Evolutionary conservation across 2,329 filamentous ascomycete genomes (phyloP).

Genomic region (Coniochaeta pulveracea): DNA sequence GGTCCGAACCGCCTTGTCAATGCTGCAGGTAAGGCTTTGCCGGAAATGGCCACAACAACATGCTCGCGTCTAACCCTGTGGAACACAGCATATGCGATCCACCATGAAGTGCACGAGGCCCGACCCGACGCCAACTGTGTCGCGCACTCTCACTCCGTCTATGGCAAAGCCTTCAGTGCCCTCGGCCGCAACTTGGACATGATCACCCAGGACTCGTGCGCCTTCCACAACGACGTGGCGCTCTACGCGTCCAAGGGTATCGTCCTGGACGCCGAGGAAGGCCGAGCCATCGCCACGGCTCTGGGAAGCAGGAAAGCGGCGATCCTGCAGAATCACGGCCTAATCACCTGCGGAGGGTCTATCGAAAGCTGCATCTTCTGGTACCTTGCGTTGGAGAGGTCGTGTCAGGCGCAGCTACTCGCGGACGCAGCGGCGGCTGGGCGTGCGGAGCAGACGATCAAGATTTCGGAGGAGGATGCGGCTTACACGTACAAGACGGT

Average conservation of each 20-base stretch:
- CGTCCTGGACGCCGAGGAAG: conserved; percentile 40
- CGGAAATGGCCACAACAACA: too few species aligned
- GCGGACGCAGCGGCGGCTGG: conserved; percentile 50
- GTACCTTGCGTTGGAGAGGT: conserved; percentile 40
- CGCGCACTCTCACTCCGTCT: conserved; percentile 41
- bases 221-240: conserved; percentile 41
- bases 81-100: conserved; percentile 14
- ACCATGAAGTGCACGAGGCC: conserved; percentile 37
- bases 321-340: conserved; percentile 42
- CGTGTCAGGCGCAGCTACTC: conserved; percentile 35
- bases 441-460: conserved; percentile 50
- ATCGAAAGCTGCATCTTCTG: conserved; percentile 42
- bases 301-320: conserved; percentile 38
- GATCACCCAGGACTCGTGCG: conserved; percentile 50
- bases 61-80: too few species aligned
- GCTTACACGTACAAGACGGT: conserved; percentile 55
- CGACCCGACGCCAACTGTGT: conserved; percentile 42
- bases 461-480: conserved; percentile 59
- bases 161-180: conserved; percentile 46
- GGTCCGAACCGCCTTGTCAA: conserved; percentile 27
- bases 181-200: conserved; percentile 53
- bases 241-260: conserved; percentile 32
- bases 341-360: conserved; percentile 36
- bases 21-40: conserved; percentile 9
- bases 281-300: conserved; percentile 31